Conservation (phyloP, 73 alveolate species). For the Paramecium biaurelia region DNA sequence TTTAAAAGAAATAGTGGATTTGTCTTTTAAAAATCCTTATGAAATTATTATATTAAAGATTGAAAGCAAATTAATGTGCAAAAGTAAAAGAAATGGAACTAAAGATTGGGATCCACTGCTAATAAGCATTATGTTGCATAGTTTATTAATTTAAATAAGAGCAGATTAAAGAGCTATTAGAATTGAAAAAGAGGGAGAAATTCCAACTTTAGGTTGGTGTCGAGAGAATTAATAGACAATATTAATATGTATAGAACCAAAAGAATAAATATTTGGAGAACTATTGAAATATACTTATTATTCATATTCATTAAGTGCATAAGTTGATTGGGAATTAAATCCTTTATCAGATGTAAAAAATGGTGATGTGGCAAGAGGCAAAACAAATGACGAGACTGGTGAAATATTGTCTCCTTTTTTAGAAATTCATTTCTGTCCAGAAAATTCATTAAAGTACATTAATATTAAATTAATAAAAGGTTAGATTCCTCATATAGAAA, state of each 20-base stretch:
- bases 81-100: conserved; percentile 22
- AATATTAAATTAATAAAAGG: neutral
- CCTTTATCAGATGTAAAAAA: neutral
- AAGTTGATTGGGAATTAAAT: conserved; percentile 33
- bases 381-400: neutral
- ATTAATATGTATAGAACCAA: neutral
- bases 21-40: neutral
- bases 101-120: neutral
- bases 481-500: neutral
- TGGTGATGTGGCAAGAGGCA: neutral
- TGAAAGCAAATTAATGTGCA: neutral
- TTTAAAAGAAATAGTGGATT: neutral
- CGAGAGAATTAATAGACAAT: neutral
- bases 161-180: neutral
- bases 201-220: conserved; percentile 22
- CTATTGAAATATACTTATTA: neutral
- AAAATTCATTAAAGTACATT: neutral
- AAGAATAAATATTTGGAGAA: neutral
- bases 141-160: neutral
- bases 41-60: conserved; percentile 1
- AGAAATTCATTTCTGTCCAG: conserved; percentile 41
- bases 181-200: neutral
- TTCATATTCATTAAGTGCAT: neutral
- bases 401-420: conserved; percentile 31
- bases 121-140: neutral